Evolutionary conservation across 768 basidiomycete species (phyloP).

Genomic region (Tulasnella sp.): DNA sequence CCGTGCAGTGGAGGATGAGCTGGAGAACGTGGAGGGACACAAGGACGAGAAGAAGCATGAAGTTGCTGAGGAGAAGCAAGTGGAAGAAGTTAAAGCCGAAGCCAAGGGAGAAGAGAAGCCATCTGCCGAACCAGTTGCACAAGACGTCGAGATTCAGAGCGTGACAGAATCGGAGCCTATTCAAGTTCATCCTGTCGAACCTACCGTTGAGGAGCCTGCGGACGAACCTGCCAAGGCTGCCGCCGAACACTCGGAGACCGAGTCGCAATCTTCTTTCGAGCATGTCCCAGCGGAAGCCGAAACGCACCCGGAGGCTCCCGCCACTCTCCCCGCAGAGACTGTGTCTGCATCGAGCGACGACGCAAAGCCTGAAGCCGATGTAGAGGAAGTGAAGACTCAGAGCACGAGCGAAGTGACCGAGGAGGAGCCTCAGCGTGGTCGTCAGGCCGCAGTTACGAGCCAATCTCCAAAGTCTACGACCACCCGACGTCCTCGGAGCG

Average conservation of each 20-base stretch:
- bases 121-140: not conserved
- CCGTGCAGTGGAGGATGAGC: constrained; percentile 57
- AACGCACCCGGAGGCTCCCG: not conserved
- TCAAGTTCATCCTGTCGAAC: not conserved
- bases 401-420: not conserved
- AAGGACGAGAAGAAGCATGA: constrained; percentile 38
- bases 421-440: not conserved
- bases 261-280: not conserved
- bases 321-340: not conserved
- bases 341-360: not conserved
- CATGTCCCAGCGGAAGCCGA: not conserved
- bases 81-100: constrained; percentile 21
- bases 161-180: not conserved
- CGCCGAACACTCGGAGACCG: not conserved
- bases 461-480: not conserved
- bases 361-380: not conserved
- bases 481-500: not conserved
- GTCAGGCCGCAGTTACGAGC: not conserved
- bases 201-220: not conserved
- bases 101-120: not conserved
- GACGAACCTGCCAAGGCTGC: not conserved
- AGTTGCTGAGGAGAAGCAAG: not conserved
- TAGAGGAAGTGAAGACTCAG: not conserved
- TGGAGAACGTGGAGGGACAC: constrained; percentile 50
- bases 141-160: not conserved